phyloP scores from a whole-genome alignment of 139 green algal genomes.

The Trebouxia sp. region DNA sequence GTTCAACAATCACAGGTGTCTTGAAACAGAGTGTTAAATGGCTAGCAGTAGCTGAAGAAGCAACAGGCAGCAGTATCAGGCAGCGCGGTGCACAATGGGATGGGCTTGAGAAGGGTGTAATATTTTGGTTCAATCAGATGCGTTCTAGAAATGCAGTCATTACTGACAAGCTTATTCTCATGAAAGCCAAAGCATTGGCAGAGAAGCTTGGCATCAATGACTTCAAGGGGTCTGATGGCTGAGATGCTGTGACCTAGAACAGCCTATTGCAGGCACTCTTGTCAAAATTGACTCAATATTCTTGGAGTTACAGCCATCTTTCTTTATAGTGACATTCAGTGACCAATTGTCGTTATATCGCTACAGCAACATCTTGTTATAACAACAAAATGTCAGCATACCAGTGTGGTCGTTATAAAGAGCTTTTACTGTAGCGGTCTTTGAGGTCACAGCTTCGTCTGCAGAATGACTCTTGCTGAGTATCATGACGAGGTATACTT shows the following conservation, averaged over 20 bases:
- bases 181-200: background rate
- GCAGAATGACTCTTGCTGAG: too few relatives aligned
- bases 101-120: background rate
- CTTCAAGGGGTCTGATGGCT: too few relatives aligned
- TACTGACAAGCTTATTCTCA: background rate
- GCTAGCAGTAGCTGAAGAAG: background rate
- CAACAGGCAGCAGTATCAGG: background rate
- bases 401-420: background rate
- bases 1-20: background rate
- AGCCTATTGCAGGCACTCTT: background rate
- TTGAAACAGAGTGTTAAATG: background rate
- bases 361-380: background rate
- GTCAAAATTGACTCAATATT: background rate
- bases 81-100: background rate
- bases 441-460: too few relatives aligned
- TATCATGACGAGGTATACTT: too few relatives aligned
- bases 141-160: background rate
- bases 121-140: background rate
- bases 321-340: background rate
- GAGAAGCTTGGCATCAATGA: too few relatives aligned
- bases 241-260: too few relatives aligned
- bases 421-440: constrained; percentile 2
- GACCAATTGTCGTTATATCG: background rate
- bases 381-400: background rate
- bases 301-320: background rate